Conservation (phyloP, 441 rosid genomes). For the Euphorbia corollata region DNA sequence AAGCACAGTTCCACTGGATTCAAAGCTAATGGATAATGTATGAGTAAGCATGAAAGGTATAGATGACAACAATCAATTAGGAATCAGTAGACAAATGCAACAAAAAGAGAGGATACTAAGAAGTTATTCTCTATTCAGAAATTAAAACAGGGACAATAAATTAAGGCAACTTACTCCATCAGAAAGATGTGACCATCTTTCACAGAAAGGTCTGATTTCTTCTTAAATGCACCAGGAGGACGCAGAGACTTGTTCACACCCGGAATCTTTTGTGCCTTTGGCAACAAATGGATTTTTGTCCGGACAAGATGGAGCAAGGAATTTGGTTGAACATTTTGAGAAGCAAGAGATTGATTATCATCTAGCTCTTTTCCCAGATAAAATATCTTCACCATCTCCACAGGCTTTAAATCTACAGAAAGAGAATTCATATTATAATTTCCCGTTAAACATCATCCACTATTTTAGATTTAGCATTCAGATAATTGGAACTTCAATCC, state of each 20-base stretch:
- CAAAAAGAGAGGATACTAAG: background rate
- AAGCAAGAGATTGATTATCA: constrained; percentile 67
- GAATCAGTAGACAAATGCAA: background rate
- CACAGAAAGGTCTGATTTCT: constrained; percentile 92
- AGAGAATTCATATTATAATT: constrained; percentile 8
- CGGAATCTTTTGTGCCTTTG: constrained; percentile 85
- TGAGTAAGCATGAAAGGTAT: background rate
- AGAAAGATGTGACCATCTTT: constrained; percentile 95
- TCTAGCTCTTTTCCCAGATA: constrained; percentile 91
- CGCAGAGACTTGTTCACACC: constrained; percentile 84
- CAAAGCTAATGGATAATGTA: background rate
- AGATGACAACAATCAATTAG: background rate
- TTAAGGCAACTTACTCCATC: constrained; percentile 74
- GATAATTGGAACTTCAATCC: background rate
- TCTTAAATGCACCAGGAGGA: constrained; percentile 99
- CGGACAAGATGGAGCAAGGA: constrained; percentile 93
- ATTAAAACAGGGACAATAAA: background rate
- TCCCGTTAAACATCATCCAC: constrained; percentile 21
- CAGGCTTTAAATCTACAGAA: constrained; percentile 73
- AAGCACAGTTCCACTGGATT: background rate
- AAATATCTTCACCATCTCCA: constrained; percentile 71
- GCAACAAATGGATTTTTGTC: constrained; percentile 70
- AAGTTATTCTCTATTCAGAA: background rate
- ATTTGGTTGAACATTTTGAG: constrained; percentile 82
- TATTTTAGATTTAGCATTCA: constrained; percentile 8